phyloP scores from a whole-genome alignment of 805 yeast species.

The Pichia paraexigua region DNA sequence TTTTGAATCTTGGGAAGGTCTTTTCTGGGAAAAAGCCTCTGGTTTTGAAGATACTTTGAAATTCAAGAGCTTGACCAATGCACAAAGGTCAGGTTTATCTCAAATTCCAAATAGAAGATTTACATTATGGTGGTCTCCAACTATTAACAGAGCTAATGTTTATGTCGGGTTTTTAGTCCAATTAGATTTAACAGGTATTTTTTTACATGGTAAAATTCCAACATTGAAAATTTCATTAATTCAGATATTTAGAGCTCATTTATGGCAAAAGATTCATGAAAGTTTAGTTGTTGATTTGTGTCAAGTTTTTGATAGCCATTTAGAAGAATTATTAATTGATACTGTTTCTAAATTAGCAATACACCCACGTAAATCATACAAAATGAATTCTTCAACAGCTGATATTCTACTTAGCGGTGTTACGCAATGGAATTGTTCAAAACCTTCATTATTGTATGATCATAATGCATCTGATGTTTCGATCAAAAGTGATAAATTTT shows the following conservation, averaged over 20 bases:
- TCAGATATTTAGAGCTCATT: slow-evolving; percentile 94
- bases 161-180: slow-evolving; percentile 97
- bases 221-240: slow-evolving; percentile 91
- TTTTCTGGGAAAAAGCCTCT: slow-evolving; percentile 96
- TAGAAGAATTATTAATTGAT: slow-evolving; percentile 76
- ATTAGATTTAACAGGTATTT: slow-evolving; percentile 91
- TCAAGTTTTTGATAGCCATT: slow-evolving; percentile 82
- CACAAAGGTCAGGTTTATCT: slow-evolving; percentile 93
- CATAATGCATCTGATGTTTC: slow-evolving; percentile 55
- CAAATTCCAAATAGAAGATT: slow-evolving; percentile 97
- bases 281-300: slow-evolving; percentile 88
- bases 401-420: slow-evolving; percentile 74
- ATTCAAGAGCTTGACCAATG: slow-evolving; percentile 90
- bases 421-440: slow-evolving; percentile 73
- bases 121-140: slow-evolving; percentile 99
- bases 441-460: slow-evolving; percentile 74
- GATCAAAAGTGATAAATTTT: slow-evolving; percentile 59
- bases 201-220: slow-evolving; percentile 96
- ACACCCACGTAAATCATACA: slow-evolving; percentile 95
- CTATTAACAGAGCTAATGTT: slow-evolving; percentile 95
- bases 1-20: slow-evolving; percentile 96
- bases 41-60: slow-evolving; percentile 96
- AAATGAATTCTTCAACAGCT: slow-evolving; percentile 93
- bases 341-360: slow-evolving; percentile 84
- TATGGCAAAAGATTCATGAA: slow-evolving; percentile 99